Conservation (phyloP, 768 basidiomycete genomes). For the Pleurotus cornucopiae region DNA sequence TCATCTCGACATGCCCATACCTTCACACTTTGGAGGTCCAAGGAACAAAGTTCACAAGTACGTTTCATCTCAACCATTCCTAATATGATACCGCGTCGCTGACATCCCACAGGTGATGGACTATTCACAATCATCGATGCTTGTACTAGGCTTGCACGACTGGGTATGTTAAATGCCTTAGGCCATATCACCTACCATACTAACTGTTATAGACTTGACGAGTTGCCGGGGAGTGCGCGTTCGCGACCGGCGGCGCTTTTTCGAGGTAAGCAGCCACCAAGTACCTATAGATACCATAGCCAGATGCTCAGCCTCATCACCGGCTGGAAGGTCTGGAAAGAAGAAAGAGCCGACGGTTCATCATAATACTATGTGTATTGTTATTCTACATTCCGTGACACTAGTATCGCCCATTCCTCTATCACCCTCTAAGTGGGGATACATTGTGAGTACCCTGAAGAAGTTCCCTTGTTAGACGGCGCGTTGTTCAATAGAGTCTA, state of each 20-base stretch:
- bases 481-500: not conserved
- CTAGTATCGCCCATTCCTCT: not conserved
- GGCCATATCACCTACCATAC: not conserved
- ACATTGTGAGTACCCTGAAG: constrained; percentile 43
- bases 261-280: constrained; percentile 40
- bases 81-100: not conserved
- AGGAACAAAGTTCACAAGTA: constrained; percentile 59
- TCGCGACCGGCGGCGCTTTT: constrained; percentile 58
- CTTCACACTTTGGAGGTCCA: constrained; percentile 49
- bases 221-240: constrained; percentile 62
- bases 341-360: constrained; percentile 10
- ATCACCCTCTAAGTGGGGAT: constrained; percentile 22
- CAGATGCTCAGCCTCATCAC: not conserved
- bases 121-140: constrained; percentile 55
- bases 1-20: constrained; percentile 45
- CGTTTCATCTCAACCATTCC: constrained; percentile 12
- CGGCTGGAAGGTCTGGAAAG: constrained; percentile 27
- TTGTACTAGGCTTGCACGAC: constrained; percentile 44
- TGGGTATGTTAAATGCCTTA: not conserved
- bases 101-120: constrained; percentile 37
- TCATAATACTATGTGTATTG: not conserved
- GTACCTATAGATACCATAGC: too few relatives aligned
- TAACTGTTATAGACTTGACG: constrained; percentile 45
- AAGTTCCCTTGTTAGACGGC: not conserved
- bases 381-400: too few relatives aligned